These are phyloP conservation scores for Pestalotiopsis fici DNA, from an alignment of 2,329 filamentous ascomycete genomes.

Conservation along the genomic window DNA sequence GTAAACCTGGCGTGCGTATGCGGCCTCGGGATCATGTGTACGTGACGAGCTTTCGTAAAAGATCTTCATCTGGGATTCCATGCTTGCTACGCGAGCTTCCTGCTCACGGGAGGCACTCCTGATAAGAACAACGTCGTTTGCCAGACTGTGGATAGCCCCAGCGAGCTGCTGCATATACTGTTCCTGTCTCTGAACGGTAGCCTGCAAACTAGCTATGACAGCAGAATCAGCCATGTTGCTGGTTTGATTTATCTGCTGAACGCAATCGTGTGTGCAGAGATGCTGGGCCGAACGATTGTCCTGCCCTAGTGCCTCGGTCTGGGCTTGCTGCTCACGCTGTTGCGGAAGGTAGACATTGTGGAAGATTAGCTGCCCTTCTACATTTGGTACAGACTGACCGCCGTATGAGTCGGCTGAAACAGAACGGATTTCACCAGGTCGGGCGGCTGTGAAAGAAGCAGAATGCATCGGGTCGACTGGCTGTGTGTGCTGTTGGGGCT, in stretches of 20 bases:
- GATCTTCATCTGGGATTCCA: constrained; percentile 1
- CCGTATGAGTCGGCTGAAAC: too few relatives aligned
- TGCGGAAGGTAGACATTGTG: too few relatives aligned
- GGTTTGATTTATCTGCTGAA: neutral
- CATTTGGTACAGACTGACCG: too few relatives aligned
- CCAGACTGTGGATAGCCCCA: neutral
- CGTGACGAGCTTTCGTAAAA: neutral
- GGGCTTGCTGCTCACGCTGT: neutral
- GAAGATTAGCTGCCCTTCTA: too few relatives aligned
- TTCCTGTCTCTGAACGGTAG: neutral
- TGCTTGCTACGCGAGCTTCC: constrained; percentile 4
- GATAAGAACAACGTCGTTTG: constrained; percentile 6
- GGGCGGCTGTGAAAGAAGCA: too few relatives aligned
- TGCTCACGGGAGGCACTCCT: constrained; percentile 3
- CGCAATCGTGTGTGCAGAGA: neutral
- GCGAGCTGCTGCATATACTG: neutral
- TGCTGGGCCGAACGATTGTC: neutral
- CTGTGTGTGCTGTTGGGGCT: too few relatives aligned
- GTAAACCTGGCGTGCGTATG: neutral
- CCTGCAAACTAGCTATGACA: neutral
- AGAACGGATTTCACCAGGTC: too few relatives aligned
- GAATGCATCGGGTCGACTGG: too few relatives aligned
- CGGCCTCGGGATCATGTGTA: neutral
- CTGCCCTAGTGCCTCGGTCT: neutral
- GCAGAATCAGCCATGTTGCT: neutral